phyloP scores from a whole-genome alignment of 331 rosid species.

The Malus hybrid region DNA sequence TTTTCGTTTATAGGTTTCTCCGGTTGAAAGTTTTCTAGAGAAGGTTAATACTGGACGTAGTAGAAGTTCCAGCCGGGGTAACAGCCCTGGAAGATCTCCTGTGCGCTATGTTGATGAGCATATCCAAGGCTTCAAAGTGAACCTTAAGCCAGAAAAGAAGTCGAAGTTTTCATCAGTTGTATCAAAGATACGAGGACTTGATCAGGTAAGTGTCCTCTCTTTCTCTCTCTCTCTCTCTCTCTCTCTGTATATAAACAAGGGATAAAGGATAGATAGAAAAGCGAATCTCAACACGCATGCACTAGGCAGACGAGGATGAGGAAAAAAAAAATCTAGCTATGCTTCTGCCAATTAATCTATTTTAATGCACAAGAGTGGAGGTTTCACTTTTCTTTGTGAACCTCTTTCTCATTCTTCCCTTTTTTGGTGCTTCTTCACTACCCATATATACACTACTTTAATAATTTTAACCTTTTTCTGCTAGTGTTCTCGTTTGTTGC shows the following conservation, averaged over 20 bases:
- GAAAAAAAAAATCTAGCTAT: background rate
- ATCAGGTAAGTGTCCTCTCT: conserved; percentile 57
- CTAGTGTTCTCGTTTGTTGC: background rate
- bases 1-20: conserved; percentile 53
- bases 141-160: conserved; percentile 82
- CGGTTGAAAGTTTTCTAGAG: conserved; percentile 86
- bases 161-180: conserved; percentile 95
- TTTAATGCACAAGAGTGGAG: background rate
- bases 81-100: conserved; percentile 91
- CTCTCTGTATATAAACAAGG: background rate
- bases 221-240: background rate
- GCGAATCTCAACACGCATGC: background rate
- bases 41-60: conserved; percentile 74
- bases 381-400: background rate
- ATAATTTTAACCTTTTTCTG: background rate
- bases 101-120: conserved; percentile 70
- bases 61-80: conserved; percentile 87
- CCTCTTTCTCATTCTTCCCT: background rate
- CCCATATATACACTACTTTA: background rate
- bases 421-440: background rate
- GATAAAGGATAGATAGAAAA: background rate
- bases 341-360: background rate
- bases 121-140: conserved; percentile 86
- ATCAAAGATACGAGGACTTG: conserved; percentile 92
- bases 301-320: background rate